Evolutionary conservation across 2,329 filamentous ascomycete genomes (phyloP).

Genomic region (Penicillium concentricum): DNA sequence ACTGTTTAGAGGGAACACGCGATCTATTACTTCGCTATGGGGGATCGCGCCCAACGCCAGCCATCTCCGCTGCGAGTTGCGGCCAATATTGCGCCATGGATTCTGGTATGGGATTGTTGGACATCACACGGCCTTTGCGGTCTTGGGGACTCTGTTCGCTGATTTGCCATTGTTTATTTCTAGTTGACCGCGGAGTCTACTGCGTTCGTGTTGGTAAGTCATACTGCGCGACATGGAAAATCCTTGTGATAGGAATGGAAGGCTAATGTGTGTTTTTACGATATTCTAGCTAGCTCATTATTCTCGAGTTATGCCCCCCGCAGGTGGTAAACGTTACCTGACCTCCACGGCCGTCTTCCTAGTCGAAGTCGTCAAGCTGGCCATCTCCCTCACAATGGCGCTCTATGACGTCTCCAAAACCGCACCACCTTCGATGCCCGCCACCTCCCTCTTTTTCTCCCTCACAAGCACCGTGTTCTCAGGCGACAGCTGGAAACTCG

Average conservation of each 20-base stretch:
- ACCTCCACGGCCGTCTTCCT: conserved; percentile 92
- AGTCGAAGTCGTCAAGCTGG: conserved; percentile 87
- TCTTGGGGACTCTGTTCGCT: not conserved
- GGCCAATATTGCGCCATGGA: conserved; percentile 38
- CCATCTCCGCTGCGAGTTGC: conserved; percentile 34
- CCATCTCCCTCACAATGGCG: conserved; percentile 80
- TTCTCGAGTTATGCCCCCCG: conserved; percentile 85
- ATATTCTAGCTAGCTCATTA: conserved; percentile 78
- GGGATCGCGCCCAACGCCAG: conserved; percentile 33
- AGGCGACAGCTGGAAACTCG: conserved; percentile 91
- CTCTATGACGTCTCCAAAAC: conserved; percentile 82
- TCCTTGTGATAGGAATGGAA: not conserved
- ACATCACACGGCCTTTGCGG: not conserved
- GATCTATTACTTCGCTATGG: conserved; percentile 26
- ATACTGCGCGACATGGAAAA: not conserved
- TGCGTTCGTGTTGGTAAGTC: conserved; percentile 44
- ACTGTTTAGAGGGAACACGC: conserved; percentile 8
- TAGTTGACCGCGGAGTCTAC: conserved; percentile 48
- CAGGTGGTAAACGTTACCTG: conserved; percentile 82
- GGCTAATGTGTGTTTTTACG: conserved; percentile 9
- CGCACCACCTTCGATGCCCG: conserved; percentile 74
- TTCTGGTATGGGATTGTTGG: conserved; percentile 36
- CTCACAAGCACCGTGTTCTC: conserved; percentile 80
- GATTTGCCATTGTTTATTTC: conserved; percentile 9
- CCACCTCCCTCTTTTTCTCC: conserved; percentile 75